Evolutionary conservation across 176 grass and related monocot species (phyloP), one percentile per base, ranked within the genome.

Genomic region (Eleusine indica): DNA sequence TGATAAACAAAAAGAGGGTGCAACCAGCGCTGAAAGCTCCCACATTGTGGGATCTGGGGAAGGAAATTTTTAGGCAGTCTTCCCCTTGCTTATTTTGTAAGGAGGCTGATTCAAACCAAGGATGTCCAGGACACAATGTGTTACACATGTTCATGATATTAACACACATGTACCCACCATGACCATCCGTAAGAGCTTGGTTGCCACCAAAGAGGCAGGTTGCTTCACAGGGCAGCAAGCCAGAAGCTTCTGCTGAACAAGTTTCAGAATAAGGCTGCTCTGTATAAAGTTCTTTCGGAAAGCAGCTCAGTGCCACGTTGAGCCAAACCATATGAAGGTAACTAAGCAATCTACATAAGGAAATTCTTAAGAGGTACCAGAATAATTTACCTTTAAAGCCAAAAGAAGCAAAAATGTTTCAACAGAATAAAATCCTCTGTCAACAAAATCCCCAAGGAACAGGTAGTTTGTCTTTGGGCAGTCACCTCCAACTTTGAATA

Each of bases 381-480:
- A 61, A 61, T 6, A 48, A 35, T 61, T 91, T 93, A 97, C 94
- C 96, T 99, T 99, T 87, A 99, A 92, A 65, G 96, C 96, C 66
- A 99, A 86, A 78, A 99, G 89, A 83, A 99, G 96, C 66, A 99
- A 80, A 91, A 99, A 99, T 37, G 96, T 99, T 90, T 99, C 57
- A 22, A 60, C 19, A 37, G 96, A 96, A 90, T 99, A 99, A 87
- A 99, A 96, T 72, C 96, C 96, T 83, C 96, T 89, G 57, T 99
- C 96, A 71, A 99, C 93, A 94, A 99, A 99, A 89, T 99, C 96
- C 30, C 96, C 96, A 70, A 99, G 82, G 91, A 99, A 99, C 54
- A 96, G 83, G 83, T 99, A 99, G 82, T 99, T 99, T 83, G 96
- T 99, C 87, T 89, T 99, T 73, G 96, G 96, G 67, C 96, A 99